Percentiles rank a stretch among this genome's conserved stretches.
Evolutionary conservation across 1,284 basidiomycete genomes (phyloP).

Genomic region (Cutaneotrichosporon sp.): DNA sequence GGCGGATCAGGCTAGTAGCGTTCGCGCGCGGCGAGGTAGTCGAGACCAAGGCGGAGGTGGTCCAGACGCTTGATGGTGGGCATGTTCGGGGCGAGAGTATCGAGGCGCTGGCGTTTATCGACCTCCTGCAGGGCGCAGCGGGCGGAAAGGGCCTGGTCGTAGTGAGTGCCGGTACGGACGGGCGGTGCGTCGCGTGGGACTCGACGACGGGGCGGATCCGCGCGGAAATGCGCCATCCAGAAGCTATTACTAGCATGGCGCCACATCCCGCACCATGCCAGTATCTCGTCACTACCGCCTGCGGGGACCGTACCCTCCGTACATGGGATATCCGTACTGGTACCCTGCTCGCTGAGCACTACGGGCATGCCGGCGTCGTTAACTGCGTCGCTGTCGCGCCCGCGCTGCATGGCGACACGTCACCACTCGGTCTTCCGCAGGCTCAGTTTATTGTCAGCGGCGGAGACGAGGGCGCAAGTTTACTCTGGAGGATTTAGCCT

Average conservation of each 20-base stretch:
- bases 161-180: conserved; percentile 86
- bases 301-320: conserved; percentile 74
- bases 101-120: conserved; percentile 81
- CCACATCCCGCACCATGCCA: conserved; percentile 62
- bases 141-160: conserved; percentile 59
- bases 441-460: conserved; percentile 64
- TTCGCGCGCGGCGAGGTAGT: conserved; percentile 80
- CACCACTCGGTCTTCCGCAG: conserved; percentile 28
- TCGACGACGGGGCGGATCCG: conserved; percentile 74
- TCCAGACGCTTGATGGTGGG: conserved; percentile 59
- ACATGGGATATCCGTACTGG: conserved; percentile 93
- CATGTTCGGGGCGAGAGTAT: conserved; percentile 85
- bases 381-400: conserved; percentile 65
- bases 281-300: conserved; percentile 73
- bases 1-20: conserved; percentile 77
- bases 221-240: conserved; percentile 58
- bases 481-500: conserved; percentile 54
- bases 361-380: conserved; percentile 76
- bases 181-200: conserved; percentile 91
- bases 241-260: conserved; percentile 75
- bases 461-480: conserved; percentile 76
- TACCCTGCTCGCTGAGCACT: conserved; percentile 67
- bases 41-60: conserved; percentile 54
- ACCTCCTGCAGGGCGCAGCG: conserved; percentile 57
- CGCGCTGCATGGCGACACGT: conserved; percentile 35